Evolutionary conservation across 495 filamentous ascomycete species (phyloP).

Genomic region (Tuber umbilicatum): DNA sequence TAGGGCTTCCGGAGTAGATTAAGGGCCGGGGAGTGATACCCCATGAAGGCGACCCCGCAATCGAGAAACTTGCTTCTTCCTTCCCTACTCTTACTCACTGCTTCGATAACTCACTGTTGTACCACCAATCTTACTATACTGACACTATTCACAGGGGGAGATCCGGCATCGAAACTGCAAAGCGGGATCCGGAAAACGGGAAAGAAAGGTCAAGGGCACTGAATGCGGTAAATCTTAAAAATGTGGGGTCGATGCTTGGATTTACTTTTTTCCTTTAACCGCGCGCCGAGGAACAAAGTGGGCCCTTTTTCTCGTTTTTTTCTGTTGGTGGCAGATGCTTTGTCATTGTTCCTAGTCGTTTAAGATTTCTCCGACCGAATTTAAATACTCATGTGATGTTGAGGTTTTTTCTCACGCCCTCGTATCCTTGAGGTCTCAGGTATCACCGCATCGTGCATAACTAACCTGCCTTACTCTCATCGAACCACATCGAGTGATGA

Average conservation of each 20-base stretch:
- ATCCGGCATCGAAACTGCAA: neutral
- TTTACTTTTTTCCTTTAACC: neutral
- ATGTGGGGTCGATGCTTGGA: neutral
- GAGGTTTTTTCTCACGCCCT: neutral
- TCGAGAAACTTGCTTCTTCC: neutral
- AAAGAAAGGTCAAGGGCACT: neutral
- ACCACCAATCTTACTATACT: neutral
- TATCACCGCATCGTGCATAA: neutral
- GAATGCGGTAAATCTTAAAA: neutral
- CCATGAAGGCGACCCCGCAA: neutral
- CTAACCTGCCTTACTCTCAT: neutral
- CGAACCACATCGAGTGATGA: neutral
- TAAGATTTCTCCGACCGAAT: neutral
- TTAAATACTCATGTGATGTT: neutral
- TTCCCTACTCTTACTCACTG: neutral
- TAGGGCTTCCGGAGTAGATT: neutral
- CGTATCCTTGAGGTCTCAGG: neutral
- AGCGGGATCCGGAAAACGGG: neutral
- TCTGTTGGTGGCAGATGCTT: neutral
- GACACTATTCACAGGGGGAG: neutral
- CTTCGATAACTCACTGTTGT: neutral
- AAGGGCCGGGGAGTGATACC: neutral
- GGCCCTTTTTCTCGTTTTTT: neutral
- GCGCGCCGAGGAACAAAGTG: neutral
- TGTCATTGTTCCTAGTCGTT: neutral